Conservation (phyloP, 2,329 filamentous ascomycete genomes). For the Stagonosporopsis vannaccii region DNA sequence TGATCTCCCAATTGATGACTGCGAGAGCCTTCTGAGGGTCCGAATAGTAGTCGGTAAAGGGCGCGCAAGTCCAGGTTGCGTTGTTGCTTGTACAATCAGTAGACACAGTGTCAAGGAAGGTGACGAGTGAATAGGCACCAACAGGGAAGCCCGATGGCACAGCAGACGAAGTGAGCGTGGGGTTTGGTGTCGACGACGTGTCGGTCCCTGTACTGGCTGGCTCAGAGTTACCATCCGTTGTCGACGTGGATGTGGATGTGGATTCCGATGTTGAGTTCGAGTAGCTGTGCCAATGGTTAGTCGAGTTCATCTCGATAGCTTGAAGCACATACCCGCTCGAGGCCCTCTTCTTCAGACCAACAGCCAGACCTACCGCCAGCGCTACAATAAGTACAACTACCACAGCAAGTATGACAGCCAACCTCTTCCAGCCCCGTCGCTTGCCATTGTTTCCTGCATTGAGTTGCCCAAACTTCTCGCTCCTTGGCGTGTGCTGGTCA, state of each 20-base stretch:
- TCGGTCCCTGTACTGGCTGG: slow-evolving; percentile 15
- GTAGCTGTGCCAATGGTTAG: slow-evolving; percentile 16
- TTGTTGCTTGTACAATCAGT: slow-evolving; percentile 66
- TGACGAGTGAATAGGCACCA: slow-evolving; percentile 68
- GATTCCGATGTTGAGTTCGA: background rate
- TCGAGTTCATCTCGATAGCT: background rate
- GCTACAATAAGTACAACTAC: slow-evolving; percentile 48
- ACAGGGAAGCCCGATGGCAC: slow-evolving; percentile 60
- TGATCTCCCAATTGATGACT: slow-evolving; percentile 70
- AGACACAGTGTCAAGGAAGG: slow-evolving; percentile 61
- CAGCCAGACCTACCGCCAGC: slow-evolving; percentile 48
- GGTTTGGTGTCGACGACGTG: slow-evolving; percentile 21
- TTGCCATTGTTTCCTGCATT: slow-evolving; percentile 17
- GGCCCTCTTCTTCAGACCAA: slow-evolving; percentile 52
- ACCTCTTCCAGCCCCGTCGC: slow-evolving; percentile 51
- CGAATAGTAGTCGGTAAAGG: slow-evolving; percentile 60
- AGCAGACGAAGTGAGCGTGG: slow-evolving; percentile 26
- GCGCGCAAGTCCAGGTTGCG: slow-evolving; percentile 69
- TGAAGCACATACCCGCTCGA: slow-evolving; percentile 28
- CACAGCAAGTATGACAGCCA: slow-evolving; percentile 45
- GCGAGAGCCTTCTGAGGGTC: slow-evolving; percentile 53
- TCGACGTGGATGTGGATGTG: slow-evolving; percentile 1
- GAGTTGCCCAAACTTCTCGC: slow-evolving; percentile 42
- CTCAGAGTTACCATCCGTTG: slow-evolving; percentile 7
- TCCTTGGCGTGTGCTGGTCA: slow-evolving; percentile 33